Conservation (phyloP, 1,139 yeast species). For the Yamadazyma sp. region DNA sequence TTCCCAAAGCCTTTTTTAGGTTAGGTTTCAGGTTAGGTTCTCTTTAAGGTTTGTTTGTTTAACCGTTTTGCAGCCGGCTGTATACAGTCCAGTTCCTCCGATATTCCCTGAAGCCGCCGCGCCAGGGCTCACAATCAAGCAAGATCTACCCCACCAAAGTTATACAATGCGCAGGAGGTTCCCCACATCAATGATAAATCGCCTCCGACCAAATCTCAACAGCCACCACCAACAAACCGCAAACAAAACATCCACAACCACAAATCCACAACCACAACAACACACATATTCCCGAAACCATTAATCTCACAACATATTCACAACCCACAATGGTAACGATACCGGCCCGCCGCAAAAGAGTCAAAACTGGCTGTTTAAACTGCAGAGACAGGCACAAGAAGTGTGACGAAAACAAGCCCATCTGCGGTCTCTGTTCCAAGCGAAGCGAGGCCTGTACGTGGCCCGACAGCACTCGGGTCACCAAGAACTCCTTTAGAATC, state of each 20-base stretch:
- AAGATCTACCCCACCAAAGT: too few relatives aligned
- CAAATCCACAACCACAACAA: too few relatives aligned
- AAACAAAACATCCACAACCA: too few relatives aligned
- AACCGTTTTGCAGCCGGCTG: not conserved
- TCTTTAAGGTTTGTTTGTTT: too few relatives aligned
- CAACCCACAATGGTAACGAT: not conserved
- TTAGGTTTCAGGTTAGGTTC: too few relatives aligned
- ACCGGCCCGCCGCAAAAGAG: conserved; percentile 25
- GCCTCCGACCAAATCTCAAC: too few relatives aligned
- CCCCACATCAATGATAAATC: too few relatives aligned
- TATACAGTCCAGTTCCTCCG: not conserved
- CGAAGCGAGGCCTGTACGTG: conserved; percentile 35
- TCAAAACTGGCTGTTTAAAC: conserved; percentile 45
- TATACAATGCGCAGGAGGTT: too few relatives aligned
- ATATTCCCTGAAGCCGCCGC: not conserved
- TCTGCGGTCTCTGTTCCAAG: conserved; percentile 34
- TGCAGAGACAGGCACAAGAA: conserved; percentile 45
- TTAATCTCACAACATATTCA: not conserved
- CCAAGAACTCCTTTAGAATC: conserved; percentile 14
- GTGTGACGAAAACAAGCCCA: conserved; percentile 44
- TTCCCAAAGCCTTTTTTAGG: too few relatives aligned
- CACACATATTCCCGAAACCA: too few relatives aligned
- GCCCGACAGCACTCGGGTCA: conserved; percentile 23
- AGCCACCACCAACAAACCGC: too few relatives aligned
- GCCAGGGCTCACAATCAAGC: not conserved